Percentiles rank a stretch among this genome's conserved stretches.
Conservation (phyloP, 129 eudicot species). For the Sambucus nigra region DNA sequence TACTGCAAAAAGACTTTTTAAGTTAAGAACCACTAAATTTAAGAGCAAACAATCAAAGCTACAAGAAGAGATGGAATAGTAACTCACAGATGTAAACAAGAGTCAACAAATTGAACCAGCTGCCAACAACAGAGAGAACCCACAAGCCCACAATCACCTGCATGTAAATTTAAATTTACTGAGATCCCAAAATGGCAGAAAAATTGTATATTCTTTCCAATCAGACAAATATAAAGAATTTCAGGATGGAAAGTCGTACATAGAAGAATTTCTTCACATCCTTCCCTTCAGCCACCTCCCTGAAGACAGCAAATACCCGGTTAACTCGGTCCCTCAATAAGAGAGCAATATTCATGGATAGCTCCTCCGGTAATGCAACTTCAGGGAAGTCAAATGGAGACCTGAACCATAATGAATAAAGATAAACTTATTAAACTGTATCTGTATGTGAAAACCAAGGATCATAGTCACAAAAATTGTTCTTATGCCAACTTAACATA, state of each 20-base stretch:
- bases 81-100: constrained; percentile 64
- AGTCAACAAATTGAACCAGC: constrained; percentile 78
- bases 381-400: constrained; percentile 56
- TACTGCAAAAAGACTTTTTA: too few species aligned
- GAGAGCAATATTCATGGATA: constrained; percentile 39
- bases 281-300: constrained; percentile 57
- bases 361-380: constrained; percentile 44
- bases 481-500: too few species aligned
- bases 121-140: constrained; percentile 54
- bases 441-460: not conserved
- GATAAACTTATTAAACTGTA: too few species aligned
- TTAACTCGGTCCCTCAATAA: constrained; percentile 33
- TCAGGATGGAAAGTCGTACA: constrained; percentile 24
- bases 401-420: constrained; percentile 23
- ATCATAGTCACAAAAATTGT: not conserved
- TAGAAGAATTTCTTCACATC: constrained; percentile 55
- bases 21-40: too few species aligned
- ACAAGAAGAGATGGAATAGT: not conserved
- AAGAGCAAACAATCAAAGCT: too few species aligned
- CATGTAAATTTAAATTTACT: constrained; percentile 9
- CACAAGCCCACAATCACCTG: constrained; percentile 62
- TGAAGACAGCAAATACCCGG: constrained; percentile 24
- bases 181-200: constrained; percentile 4
- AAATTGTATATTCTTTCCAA: not conserved
- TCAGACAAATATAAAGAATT: not conserved